Evolutionary conservation across 148 eudicot species (phyloP).

Genomic region (Camellia lanceoleosa): DNA sequence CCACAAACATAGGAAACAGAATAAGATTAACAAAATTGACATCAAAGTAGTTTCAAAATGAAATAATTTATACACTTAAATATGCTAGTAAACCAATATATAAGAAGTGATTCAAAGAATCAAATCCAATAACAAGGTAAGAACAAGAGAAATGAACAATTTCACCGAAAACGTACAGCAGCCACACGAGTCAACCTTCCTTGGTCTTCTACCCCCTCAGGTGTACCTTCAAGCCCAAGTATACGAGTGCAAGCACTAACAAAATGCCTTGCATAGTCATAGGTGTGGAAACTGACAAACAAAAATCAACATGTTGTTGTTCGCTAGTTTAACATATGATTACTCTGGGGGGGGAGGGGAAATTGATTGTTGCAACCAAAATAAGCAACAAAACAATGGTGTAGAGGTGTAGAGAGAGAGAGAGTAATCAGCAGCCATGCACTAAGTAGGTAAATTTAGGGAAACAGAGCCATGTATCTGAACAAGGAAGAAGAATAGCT

Average conservation of each 20-base stretch:
- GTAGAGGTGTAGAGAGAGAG: background rate
- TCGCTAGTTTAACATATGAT: background rate
- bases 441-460: background rate
- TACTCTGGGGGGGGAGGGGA: background rate
- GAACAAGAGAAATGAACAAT: background rate
- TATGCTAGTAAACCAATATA: background rate
- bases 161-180: conserved; percentile 55
- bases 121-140: background rate
- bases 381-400: background rate
- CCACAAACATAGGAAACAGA: conserved; percentile 20
- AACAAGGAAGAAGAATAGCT: too few relatives aligned
- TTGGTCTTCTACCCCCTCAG: conserved; percentile 97
- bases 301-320: background rate
- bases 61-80: background rate
- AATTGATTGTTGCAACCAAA: background rate
- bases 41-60: background rate
- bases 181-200: conserved; percentile 96
- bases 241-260: conserved; percentile 99
- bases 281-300: conserved; percentile 80
- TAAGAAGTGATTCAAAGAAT: conserved; percentile 2
- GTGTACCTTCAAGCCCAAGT: conserved; percentile 97
- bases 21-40: conserved; percentile 14
- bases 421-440: too few relatives aligned
- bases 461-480: too few relatives aligned
- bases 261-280: conserved; percentile 97